Conservation (phyloP, 768 basidiomycete species). For the Lactifluus subvellereus region DNA sequence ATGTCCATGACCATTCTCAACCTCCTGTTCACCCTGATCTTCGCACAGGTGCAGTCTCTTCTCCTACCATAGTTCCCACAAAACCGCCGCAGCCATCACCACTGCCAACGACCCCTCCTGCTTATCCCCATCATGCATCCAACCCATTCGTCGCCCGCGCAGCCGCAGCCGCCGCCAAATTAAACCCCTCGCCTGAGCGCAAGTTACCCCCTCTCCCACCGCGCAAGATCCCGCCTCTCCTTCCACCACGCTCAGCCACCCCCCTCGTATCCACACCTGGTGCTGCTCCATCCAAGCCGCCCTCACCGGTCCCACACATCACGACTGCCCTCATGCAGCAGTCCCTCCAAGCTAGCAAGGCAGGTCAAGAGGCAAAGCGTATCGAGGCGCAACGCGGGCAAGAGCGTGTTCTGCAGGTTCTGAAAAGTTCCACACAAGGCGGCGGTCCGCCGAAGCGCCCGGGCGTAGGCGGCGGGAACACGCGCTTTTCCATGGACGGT, state of each 20-base stretch:
- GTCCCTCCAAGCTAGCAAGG: slow-evolving; percentile 66
- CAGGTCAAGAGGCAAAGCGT: slow-evolving; percentile 62
- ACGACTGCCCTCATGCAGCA: slow-evolving; percentile 67
- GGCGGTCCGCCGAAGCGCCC: slow-evolving; percentile 2
- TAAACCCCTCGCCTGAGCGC: slow-evolving; percentile 19
- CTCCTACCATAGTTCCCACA: slow-evolving; percentile 16
- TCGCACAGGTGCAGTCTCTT: slow-evolving; percentile 14
- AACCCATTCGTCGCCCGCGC: slow-evolving; percentile 25
- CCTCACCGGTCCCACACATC: slow-evolving; percentile 37
- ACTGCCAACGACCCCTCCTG: background rate
- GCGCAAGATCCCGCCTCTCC: slow-evolving; percentile 21
- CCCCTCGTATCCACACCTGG: slow-evolving; percentile 20
- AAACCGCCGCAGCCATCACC: background rate
- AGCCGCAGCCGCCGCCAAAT: background rate
- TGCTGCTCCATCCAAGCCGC: slow-evolving; percentile 21
- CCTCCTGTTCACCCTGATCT: slow-evolving; percentile 23
- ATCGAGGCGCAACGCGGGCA: slow-evolving; percentile 63
- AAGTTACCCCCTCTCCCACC: slow-evolving; percentile 19
- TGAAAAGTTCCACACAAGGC: slow-evolving; percentile 50
- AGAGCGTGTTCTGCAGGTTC: slow-evolving; percentile 63
- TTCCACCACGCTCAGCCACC: slow-evolving; percentile 23
- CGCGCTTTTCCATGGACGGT: slow-evolving; percentile 22
- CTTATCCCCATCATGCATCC: slow-evolving; percentile 18
- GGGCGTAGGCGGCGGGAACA: slow-evolving; percentile 15
- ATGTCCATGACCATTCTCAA: slow-evolving; percentile 11